A percentile compares a stretch with the other conserved stretches of the same genome.
Conservation (phyloP, 2,329 filamentous ascomycete species). For the Cladosporium sphaerospermum region DNA sequence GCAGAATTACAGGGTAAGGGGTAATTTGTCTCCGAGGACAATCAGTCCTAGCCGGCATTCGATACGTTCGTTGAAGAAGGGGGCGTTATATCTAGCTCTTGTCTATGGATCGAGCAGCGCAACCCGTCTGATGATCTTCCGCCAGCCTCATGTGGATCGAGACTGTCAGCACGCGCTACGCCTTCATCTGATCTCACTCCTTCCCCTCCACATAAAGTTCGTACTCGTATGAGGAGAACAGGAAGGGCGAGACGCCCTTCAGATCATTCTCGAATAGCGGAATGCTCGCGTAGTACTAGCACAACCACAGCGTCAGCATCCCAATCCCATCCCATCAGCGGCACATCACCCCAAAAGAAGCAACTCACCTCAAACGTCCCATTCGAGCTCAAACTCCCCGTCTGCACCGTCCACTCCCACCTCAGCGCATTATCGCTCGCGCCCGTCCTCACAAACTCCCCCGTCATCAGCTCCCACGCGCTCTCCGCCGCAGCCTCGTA, state of each 20-base stretch:
- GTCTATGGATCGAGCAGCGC: too few relatives aligned
- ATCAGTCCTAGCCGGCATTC: too few relatives aligned
- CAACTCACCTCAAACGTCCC: conserved; percentile 44
- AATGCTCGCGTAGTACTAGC: conserved; percentile 21
- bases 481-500: conserved; percentile 32
- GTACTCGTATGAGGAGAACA: conserved; percentile 21
- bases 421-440: conserved; percentile 41
- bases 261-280: conserved; percentile 21
- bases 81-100: too few relatives aligned
- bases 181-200: not conserved
- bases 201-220: conserved; percentile 12
- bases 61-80: too few relatives aligned
- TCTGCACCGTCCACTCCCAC: conserved; percentile 47
- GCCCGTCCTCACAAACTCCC: conserved; percentile 42
- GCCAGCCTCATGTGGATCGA: not conserved
- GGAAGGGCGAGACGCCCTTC: conserved; percentile 20
- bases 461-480: conserved; percentile 37
- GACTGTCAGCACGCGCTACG: too few relatives aligned
- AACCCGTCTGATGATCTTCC: not conserved
- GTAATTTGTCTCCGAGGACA: too few relatives aligned
- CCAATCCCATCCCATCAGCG: too few relatives aligned
- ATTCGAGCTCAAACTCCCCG: conserved; percentile 45
- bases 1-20: too few relatives aligned
- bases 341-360: not conserved
- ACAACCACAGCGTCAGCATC: too few relatives aligned